Percentiles rank a stretch among this genome's conserved stretches.
These are phyloP conservation scores for Nitzschia sp. DNA, from an alignment of 108 stramenopile genomes.

Conservation along the genomic window DNA sequence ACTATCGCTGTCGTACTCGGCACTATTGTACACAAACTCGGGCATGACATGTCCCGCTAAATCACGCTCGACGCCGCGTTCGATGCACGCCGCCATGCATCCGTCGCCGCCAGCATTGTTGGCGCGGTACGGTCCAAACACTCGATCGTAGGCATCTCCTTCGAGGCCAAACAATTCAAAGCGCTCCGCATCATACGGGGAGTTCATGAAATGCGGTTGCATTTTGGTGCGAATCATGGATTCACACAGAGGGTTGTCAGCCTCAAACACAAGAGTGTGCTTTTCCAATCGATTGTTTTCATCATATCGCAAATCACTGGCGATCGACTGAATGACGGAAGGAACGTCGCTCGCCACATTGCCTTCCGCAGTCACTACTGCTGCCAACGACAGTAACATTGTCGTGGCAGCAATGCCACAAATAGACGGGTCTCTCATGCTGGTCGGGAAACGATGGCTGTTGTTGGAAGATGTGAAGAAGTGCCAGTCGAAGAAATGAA, in stretches of 20 bases:
- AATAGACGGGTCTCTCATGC: not conserved
- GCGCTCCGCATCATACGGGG: not conserved
- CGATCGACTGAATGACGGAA: constrained; percentile 17
- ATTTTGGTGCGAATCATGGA: not conserved
- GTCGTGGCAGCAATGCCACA: not conserved
- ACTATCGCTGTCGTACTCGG: not conserved
- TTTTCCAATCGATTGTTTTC: constrained; percentile 19
- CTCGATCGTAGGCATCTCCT: constrained; percentile 21
- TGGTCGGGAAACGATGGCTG: not conserved
- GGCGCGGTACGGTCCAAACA: constrained; percentile 14
- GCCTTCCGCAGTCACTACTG: not conserved
- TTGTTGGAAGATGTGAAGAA: not conserved
- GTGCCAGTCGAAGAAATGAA: too few relatives aligned
- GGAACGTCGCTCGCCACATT: not conserved
- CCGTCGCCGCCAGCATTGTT: not conserved
- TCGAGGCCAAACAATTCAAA: constrained; percentile 7
- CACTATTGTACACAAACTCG: constrained; percentile 7
- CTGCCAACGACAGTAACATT: not conserved
- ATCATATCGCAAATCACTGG: constrained; percentile 16
- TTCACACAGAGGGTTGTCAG: constrained; percentile 1
- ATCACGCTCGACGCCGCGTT: constrained; percentile 29
- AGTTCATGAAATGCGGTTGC: not conserved
- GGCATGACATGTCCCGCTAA: constrained; percentile 36
- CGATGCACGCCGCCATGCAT: constrained; percentile 33
- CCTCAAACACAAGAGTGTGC: constrained; percentile 21